Conservation (phyloP, 2,329 filamentous ascomycete species). For the Hymenoscyphus albidus region DNA sequence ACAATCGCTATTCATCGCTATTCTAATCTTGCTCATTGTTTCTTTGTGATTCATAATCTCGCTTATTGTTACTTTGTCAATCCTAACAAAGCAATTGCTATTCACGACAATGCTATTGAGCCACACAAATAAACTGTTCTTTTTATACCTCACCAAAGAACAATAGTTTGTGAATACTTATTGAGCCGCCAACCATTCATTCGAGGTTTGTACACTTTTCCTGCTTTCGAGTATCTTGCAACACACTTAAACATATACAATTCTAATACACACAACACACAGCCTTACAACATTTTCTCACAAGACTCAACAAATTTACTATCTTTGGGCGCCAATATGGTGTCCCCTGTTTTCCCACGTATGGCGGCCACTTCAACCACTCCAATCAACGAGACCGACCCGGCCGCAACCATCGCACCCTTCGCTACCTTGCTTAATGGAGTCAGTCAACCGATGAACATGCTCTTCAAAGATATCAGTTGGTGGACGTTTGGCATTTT, state of each 20-base stretch:
- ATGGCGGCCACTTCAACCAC: not conserved
- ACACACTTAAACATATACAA: not conserved
- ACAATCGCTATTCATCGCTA: slow-evolving; percentile 10
- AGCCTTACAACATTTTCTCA: not conserved
- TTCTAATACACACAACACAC: not conserved
- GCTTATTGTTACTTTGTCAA: slow-evolving; percentile 2
- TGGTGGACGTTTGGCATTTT: slow-evolving; percentile 60
- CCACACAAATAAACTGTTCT: slow-evolving; percentile 8
- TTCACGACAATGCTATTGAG: slow-evolving; percentile 24
- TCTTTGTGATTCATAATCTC: slow-evolving; percentile 11
- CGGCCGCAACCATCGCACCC: slow-evolving; percentile 50
- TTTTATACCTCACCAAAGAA: slow-evolving; percentile 19
- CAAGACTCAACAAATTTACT: not conserved
- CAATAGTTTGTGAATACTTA: slow-evolving; percentile 18
- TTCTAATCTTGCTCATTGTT: slow-evolving; percentile 10
- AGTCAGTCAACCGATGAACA: slow-evolving; percentile 56
- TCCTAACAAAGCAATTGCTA: slow-evolving; percentile 14
- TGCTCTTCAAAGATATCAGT: slow-evolving; percentile 52
- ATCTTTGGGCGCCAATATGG: not conserved
- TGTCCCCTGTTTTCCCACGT: not conserved
- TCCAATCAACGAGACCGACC: slow-evolving; percentile 12
- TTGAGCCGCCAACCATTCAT: slow-evolving; percentile 1
- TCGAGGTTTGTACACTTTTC: slow-evolving; percentile 2
- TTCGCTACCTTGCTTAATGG: slow-evolving; percentile 56
- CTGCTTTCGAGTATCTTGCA: not conserved